A percentile compares a stretch with the other conserved stretches of the same genome.
Evolutionary conservation across 2,329 filamentous ascomycete genomes (phyloP).

Genomic region (Elsinoe australis): DNA sequence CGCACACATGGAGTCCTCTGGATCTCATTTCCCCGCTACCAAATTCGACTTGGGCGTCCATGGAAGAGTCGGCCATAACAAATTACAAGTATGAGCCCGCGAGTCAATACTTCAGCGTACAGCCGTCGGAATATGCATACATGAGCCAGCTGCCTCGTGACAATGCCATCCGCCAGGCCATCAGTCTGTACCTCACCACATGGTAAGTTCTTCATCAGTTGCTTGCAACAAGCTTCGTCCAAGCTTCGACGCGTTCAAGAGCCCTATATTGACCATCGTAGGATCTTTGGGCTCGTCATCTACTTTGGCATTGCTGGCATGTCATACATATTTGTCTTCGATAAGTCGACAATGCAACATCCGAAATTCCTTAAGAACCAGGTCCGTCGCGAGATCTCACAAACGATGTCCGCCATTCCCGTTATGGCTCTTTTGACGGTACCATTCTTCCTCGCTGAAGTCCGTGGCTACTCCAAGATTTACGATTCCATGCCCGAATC

Average conservation of each 20-base stretch:
- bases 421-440: constrained; percentile 74
- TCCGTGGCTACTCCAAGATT: constrained; percentile 76
- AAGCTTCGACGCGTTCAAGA: neutral
- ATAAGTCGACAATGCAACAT: constrained; percentile 80
- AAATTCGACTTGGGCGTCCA: constrained; percentile 49
- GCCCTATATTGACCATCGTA: constrained; percentile 33
- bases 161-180: constrained; percentile 64
- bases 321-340: constrained; percentile 84
- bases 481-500: constrained; percentile 56
- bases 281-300: constrained; percentile 74
- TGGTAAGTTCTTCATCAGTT: constrained; percentile 52
- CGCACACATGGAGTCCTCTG: constrained; percentile 47
- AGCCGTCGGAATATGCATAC: constrained; percentile 69
- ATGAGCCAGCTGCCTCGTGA: constrained; percentile 70
- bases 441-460: constrained; percentile 73
- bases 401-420: constrained; percentile 69
- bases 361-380: constrained; percentile 95
- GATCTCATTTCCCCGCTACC: constrained; percentile 45
- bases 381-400: constrained; percentile 73
- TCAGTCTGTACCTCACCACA: constrained; percentile 74
- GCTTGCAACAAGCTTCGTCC: neutral
- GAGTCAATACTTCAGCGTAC: constrained; percentile 59
- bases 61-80: constrained; percentile 31
- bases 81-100: constrained; percentile 64
- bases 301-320: constrained; percentile 80